phyloP scores from a whole-genome alignment of 2,329 filamentous ascomycete genomes.

The Botrytis medusae region DNA sequence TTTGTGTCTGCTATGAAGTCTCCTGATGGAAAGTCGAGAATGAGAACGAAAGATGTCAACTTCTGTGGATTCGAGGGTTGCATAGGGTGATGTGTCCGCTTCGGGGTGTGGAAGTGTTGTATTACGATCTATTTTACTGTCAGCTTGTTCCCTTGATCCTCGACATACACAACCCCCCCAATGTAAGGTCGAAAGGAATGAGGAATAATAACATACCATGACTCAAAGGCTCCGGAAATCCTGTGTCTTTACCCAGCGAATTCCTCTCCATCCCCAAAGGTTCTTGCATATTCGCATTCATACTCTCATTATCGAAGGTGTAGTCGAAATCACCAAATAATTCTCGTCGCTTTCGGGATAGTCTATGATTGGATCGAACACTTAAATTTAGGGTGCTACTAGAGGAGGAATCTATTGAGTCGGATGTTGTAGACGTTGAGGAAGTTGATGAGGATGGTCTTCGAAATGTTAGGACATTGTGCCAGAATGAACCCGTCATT shows the following conservation, averaged over 20 bases:
- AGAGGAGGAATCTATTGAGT: conserved; percentile 15
- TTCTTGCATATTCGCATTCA: conserved; percentile 31
- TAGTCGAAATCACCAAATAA: conserved; percentile 15
- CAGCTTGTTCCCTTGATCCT: neutral
- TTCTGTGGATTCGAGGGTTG: conserved; percentile 56
- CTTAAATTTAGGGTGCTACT: conserved; percentile 9
- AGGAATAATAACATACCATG: conserved; percentile 27
- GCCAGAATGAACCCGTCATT: conserved; percentile 36
- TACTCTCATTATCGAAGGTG: conserved; percentile 11
- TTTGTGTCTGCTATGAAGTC: conserved; percentile 25
- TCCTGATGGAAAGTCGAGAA: conserved; percentile 28
- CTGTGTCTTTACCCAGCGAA: conserved; percentile 39
- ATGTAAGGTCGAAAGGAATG: neutral
- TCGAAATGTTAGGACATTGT: conserved; percentile 16
- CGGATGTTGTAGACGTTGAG: conserved; percentile 14
- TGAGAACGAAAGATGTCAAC: conserved; percentile 43
- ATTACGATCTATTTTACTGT: conserved; percentile 46
- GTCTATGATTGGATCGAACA: neutral
- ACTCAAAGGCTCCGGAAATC: conserved; percentile 39
- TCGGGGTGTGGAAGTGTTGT: conserved; percentile 63
- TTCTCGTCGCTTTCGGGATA: conserved; percentile 16
- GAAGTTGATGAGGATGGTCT: conserved; percentile 19
- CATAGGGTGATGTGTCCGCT: conserved; percentile 57
- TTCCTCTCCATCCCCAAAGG: conserved; percentile 12
- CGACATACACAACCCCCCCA: no score